Evolutionary conservation across 148 eudicot genomes (phyloP).

Genomic region (Mesembryanthemum crystallinum): DNA sequence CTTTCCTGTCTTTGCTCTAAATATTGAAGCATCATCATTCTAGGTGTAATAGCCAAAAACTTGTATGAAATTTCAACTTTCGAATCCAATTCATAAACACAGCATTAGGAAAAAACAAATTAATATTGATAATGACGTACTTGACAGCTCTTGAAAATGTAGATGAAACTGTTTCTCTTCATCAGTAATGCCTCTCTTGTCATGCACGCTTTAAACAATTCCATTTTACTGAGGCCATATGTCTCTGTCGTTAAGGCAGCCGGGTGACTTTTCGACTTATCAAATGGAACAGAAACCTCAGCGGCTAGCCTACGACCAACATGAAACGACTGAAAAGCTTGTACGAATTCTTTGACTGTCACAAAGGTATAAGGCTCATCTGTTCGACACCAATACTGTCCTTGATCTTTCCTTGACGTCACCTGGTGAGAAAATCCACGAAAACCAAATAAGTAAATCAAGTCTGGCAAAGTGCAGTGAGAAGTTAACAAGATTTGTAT

Average conservation of each 20-base stretch:
- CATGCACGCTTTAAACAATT: slow-evolving; percentile 68
- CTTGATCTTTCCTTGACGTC: slow-evolving; percentile 89
- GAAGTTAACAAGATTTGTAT: neutral
- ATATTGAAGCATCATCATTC: too few species aligned
- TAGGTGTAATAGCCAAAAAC: too few species aligned
- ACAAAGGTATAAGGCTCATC: slow-evolving; percentile 54
- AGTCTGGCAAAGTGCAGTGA: too few species aligned
- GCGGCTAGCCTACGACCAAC: slow-evolving; percentile 56
- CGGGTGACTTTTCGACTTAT: slow-evolving; percentile 73
- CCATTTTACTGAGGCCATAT: slow-evolving; percentile 65
- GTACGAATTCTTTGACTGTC: slow-evolving; percentile 59
- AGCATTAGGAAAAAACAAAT: too few species aligned
- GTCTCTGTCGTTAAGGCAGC: slow-evolving; percentile 64
- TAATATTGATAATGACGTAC: slow-evolving; percentile 47
- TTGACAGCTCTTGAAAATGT: slow-evolving; percentile 65
- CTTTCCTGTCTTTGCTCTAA: too few species aligned
- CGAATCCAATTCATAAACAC: too few species aligned
- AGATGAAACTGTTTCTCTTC: slow-evolving; percentile 73
- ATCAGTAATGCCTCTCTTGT: slow-evolving; percentile 70
- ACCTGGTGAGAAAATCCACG: slow-evolving; percentile 39
- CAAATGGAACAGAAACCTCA: slow-evolving; percentile 63
- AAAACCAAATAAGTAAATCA: slow-evolving; percentile 7
- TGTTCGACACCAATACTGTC: slow-evolving; percentile 63
- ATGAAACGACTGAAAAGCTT: slow-evolving; percentile 71
- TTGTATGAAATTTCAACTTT: too few species aligned